Evolutionary conservation across 257 asterid genomes (phyloP).

Genomic region (Gardenia jasminoides): DNA sequence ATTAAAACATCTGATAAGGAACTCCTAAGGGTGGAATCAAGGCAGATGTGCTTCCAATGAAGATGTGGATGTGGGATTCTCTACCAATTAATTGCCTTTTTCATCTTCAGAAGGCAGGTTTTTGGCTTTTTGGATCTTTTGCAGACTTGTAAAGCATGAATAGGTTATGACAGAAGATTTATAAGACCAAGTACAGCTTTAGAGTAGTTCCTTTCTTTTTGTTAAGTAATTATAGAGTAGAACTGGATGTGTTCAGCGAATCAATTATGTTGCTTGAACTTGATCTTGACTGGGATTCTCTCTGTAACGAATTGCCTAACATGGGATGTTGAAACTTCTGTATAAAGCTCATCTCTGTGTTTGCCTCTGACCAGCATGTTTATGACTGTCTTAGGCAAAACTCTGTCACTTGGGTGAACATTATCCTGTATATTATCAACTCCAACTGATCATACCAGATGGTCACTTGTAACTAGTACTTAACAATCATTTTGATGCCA

Average conservation of each 20-base stretch:
- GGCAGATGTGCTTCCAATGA: not conserved
- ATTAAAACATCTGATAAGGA: not conserved
- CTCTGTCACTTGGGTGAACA: too few species aligned
- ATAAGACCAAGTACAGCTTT: not conserved
- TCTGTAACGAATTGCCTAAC: not conserved
- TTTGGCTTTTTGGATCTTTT: conserved; percentile 8
- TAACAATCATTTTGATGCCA: not conserved
- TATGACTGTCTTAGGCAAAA: too few species aligned
- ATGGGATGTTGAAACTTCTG: not conserved
- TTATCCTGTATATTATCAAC: not conserved
- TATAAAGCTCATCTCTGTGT: not conserved
- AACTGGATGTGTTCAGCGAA: not conserved
- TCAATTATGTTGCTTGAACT: not conserved
- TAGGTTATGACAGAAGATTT: not conserved
- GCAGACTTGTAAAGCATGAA: not conserved
- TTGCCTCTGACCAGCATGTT: not conserved
- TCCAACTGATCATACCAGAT: not conserved
- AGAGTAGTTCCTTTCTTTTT: not conserved
- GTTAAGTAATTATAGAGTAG: not conserved
- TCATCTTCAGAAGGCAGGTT: not conserved
- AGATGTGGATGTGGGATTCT: not conserved
- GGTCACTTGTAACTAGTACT: not conserved
- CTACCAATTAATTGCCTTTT: not conserved
- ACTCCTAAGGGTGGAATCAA: not conserved
- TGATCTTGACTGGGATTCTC: not conserved